Evolutionary conservation across 768 basidiomycete genomes (phyloP), one percentile per base, ranked within the genome.

Genomic region (Leccinum rimulosum): DNA sequence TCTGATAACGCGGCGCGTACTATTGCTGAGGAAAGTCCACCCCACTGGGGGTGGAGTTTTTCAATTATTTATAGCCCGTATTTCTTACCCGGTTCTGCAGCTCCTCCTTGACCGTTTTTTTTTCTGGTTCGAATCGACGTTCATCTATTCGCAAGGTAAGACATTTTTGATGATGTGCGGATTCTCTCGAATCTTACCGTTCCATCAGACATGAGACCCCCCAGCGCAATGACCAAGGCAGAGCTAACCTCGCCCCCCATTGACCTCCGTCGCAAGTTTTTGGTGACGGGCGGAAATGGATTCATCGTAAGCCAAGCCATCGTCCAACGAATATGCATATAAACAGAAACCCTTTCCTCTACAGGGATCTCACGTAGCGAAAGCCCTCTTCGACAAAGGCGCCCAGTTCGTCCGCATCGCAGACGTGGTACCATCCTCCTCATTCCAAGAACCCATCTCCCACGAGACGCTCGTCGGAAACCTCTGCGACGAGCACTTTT

Each of bases 351-450:
- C 9, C 17, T n/a, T 9, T 50, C 4, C 22, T 50, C 36, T 6
- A 0, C 19, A 85, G 84, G 84, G 84, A 15, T 80, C 80, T 3
- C 79, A 84, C 61, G 67, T 85, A 2, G 81, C 80, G 4, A 70
- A 70, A 14, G 69, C 70, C 9, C 77, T 85, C 15, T 63, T 62
- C 22, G 51, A 68, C 0, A 52, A 31, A 6, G 77, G 76, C 1
- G 57, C 71, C 52, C 25, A n/a, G 0, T 62, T 59, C 25, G 73
- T 86, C 36, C 79, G 80, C 8, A 68, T 85, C 38, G 75, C 74
- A 9, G 85, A 84, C 54, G 73, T 76, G 28, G 61, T 50, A 14
- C 66, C 64, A 27, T 65, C 54, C 38, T 68, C 68, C 15, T 65
- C 62, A 6, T 68, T 70, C 30, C 35, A 56, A 17, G 71, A 43